Percentiles rank a stretch among this genome's conserved stretches.
Evolutionary conservation across 306 rosid species (phyloP).

Genomic region (Ormosia semicastrata): DNA sequence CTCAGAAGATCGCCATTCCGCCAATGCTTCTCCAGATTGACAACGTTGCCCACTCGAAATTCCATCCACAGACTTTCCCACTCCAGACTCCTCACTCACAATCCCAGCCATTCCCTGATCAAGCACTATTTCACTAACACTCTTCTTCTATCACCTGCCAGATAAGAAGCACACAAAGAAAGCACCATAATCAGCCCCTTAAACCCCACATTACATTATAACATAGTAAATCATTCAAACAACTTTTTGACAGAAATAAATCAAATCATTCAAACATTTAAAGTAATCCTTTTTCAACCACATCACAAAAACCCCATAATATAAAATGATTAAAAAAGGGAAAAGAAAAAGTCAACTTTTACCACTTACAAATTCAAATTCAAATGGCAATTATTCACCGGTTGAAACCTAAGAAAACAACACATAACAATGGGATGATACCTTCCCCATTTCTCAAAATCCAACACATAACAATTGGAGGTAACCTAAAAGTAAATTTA

Average conservation of each 20-base stretch:
- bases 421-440: neutral
- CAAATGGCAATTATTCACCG: conserved; percentile 2
- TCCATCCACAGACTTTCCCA: conserved; percentile 77
- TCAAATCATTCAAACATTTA: neutral
- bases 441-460: neutral
- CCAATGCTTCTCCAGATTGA: conserved; percentile 91
- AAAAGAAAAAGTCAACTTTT: neutral
- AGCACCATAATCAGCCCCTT: conserved; percentile 11
- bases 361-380: neutral
- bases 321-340: neutral
- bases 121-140: conserved; percentile 46
- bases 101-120: conserved; percentile 78
- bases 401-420: neutral
- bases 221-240: conserved; percentile 7
- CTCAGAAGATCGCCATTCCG: conserved; percentile 97
- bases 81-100: conserved; percentile 75
- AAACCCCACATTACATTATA: conserved; percentile 22
- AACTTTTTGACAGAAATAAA: neutral
- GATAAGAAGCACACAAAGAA: conserved; percentile 29
- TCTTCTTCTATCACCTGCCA: conserved; percentile 40
- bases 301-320: neutral
- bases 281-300: neutral
- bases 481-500: neutral
- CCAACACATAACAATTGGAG: neutral
- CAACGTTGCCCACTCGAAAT: conserved; percentile 72